Base-by-base conservation (phyloP, 192 early-diverging fungal species). In the Podila verticillata region DNA sequence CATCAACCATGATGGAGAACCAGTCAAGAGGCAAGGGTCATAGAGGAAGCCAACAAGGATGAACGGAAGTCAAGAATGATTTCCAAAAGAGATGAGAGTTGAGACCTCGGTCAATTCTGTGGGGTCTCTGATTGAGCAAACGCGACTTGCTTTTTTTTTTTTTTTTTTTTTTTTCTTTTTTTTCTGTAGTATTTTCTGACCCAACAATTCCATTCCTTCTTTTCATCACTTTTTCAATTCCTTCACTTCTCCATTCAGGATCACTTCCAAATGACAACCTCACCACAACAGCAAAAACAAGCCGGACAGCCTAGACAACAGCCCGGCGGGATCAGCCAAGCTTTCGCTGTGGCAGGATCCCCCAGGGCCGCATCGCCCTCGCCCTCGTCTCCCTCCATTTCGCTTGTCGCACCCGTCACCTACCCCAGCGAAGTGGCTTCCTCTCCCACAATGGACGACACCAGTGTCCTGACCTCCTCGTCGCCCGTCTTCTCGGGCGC, bases 401-500 rank as follows among this genome's bases (percentile, higher is more conserved):
- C 51, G 20, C 51, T 54, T 24, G n/a, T 24, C 10, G 22, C 51
- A 7, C 20, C 51, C 22, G 17, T 26, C 51, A 54, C 51, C 9
- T n/a, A 54, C 20, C 51, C 9, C 1, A n/a, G 20, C 51, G 20
- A 19, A 6, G n/a, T 19, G 5, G 48, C 65, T 19, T 19, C 54
- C 12, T 34, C 66, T 5, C 49, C 65, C 31, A 10, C 62, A 1
- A 30, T 44, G 4, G 56, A 49, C 32, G 58, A 69, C 5, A 22
- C 66, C 17, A 19, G 34, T 9, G 29, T 51, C 13, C 47, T 70
- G 47, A 61, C 68, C 3, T 60, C 68, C 24, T 70, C 68, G 15
- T 65, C 69, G 34, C 70, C 70, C 17, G 56, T 65, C 22, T 71
- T 56, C 13, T 60, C 70, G 19, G 58, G 66, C 4, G 60, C 70